These are phyloP conservation scores for Mayamaea pseudoterrestris DNA, from an alignment of 108 stramenopile genomes.

Conservation along the genomic window DNA sequence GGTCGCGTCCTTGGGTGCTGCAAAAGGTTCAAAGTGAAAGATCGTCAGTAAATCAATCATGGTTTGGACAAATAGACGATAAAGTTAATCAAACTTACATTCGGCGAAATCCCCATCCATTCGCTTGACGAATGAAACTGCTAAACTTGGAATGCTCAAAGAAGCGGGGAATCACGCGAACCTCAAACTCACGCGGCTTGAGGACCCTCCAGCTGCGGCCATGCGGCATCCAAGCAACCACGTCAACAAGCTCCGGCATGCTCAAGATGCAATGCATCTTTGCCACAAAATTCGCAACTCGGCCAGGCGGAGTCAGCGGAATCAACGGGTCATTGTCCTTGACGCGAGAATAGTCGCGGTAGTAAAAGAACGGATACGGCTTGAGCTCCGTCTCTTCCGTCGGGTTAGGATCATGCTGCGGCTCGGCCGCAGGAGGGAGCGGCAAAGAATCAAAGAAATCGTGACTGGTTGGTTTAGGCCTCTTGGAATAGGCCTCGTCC, in stretches of 20 bases:
- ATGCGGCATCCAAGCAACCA: constrained; percentile 41
- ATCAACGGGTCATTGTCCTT: constrained; percentile 47
- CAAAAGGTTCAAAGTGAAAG: too few species aligned
- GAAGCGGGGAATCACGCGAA: constrained; percentile 15
- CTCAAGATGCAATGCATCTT: constrained; percentile 44
- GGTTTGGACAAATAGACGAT: too few species aligned
- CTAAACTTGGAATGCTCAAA: constrained; percentile 16
- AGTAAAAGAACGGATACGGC: constrained; percentile 40
- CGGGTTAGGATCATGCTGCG: too few species aligned
- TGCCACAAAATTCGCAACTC: constrained; percentile 63
- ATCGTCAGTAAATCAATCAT: too few species aligned
- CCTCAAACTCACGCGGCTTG: constrained; percentile 15
- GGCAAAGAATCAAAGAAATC: background rate
- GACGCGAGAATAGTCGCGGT: constrained; percentile 38
- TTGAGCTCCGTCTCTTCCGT: background rate
- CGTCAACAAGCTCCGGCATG: constrained; percentile 36
- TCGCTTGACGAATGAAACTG: background rate
- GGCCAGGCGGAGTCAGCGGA: constrained; percentile 40
- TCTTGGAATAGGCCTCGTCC: background rate
- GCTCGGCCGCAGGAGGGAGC: background rate
- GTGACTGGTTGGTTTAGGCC: background rate
- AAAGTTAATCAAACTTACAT: too few species aligned
- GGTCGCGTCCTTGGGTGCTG: constrained; percentile 47
- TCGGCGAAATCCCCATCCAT: constrained; percentile 19
- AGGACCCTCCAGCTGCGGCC: constrained; percentile 25